Conservation (phyloP, 345 rosid species). For the Arabidopsis suecica region DNA sequence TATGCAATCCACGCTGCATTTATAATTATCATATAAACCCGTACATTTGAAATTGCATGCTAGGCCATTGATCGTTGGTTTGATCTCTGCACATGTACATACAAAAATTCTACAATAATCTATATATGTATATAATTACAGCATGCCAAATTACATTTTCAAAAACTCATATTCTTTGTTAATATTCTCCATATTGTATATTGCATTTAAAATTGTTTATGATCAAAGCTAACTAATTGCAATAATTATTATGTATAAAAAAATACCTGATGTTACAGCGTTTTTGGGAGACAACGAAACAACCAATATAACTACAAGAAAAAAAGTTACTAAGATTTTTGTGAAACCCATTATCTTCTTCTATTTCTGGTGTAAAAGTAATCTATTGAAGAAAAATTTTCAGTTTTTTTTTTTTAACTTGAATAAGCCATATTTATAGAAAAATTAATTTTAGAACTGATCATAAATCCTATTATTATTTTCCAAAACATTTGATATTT, state of each 20-base stretch:
- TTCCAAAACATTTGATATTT: too few species aligned
- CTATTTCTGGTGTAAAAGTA: not conserved
- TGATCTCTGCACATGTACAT: not conserved
- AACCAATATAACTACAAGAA: not conserved
- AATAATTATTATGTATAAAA: not conserved
- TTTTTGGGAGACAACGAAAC: not conserved
- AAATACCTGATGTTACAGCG: not conserved
- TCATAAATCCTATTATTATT: too few species aligned
- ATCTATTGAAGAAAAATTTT: not conserved
- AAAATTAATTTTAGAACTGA: not conserved
- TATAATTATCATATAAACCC: not conserved
- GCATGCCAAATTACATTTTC: too few species aligned
- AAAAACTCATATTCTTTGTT: too few species aligned
- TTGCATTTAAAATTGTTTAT: too few species aligned
- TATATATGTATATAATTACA: too few species aligned
- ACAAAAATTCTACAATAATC: not conserved
- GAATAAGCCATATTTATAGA: not conserved
- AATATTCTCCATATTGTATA: too few species aligned
- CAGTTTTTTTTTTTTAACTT: not conserved
- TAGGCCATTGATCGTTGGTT: not conserved
- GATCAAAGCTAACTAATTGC: not conserved
- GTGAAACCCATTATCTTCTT: not conserved
- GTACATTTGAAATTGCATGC: not conserved
- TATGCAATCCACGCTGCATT: not conserved
- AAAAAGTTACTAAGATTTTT: not conserved